A percentile compares a stretch with the other conserved stretches of the same genome.
phyloP scores from a whole-genome alignment of 23 red algal genomes.

The Gracilaria vermiculophylla region DNA sequence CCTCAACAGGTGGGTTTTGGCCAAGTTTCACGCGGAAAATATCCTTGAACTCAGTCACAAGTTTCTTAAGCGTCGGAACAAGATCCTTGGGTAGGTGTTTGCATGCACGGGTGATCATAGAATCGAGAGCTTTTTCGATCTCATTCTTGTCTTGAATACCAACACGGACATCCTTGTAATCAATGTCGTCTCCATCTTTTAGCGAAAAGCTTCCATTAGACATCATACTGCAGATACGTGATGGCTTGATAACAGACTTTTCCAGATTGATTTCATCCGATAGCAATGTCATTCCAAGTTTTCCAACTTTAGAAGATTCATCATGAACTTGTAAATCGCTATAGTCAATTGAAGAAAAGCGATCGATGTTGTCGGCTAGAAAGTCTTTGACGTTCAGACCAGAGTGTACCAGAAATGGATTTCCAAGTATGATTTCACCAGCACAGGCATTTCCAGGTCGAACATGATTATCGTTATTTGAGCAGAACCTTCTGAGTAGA shows the following conservation, averaged over 20 bases:
- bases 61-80: neutral
- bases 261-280: neutral
- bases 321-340: neutral
- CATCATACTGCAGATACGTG: neutral
- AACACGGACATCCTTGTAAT: conserved; percentile 19
- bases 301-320: conserved; percentile 15
- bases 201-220: conserved; percentile 7
- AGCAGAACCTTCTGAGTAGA: neutral
- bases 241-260: too few species aligned
- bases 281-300: conserved; percentile 17
- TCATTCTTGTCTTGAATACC: neutral
- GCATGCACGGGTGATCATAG: neutral
- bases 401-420: too few species aligned
- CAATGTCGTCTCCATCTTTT: conserved; percentile 19
- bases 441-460: too few species aligned
- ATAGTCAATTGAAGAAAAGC: neutral
- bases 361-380: too few species aligned
- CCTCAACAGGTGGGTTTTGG: neutral
- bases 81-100: neutral
- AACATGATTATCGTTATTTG: neutral
- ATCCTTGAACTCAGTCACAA: conserved; percentile 1
- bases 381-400: too few species aligned
- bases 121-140: neutral
- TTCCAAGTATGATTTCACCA: too few species aligned
- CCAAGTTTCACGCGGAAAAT: conserved; percentile 13